Conservation (phyloP, 2,329 filamentous ascomycete genomes). For the Alternaria sp. region DNA sequence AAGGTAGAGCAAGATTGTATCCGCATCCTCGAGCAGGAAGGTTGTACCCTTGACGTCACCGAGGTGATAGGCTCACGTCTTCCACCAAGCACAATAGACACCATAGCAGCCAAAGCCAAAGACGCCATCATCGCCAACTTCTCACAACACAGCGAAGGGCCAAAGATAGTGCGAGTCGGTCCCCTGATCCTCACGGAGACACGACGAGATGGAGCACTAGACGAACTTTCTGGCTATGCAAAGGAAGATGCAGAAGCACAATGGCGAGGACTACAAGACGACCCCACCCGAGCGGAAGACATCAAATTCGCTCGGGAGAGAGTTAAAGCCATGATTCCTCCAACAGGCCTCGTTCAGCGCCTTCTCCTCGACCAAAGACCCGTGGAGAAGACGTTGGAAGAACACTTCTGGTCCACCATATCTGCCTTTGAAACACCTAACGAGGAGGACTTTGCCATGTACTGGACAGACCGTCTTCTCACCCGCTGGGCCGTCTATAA, state of each 20-base stretch:
- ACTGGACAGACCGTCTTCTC: constrained; percentile 46
- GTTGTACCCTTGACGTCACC: constrained; percentile 29
- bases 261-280: constrained; percentile 36
- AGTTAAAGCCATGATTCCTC: constrained; percentile 20
- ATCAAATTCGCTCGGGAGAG: constrained; percentile 35
- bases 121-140: constrained; percentile 20
- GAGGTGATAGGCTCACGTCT: constrained; percentile 19
- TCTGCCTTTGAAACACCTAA: constrained; percentile 38
- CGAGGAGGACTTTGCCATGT: constrained; percentile 40
- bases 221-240: constrained; percentile 26
- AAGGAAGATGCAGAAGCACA: constrained; percentile 32
- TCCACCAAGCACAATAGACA: constrained; percentile 20
- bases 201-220: constrained; percentile 15
- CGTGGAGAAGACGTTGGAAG: constrained; percentile 31
- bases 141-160: neutral
- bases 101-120: constrained; percentile 21
- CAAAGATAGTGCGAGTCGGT: constrained; percentile 20
- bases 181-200: constrained; percentile 31
- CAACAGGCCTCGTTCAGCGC: constrained; percentile 17
- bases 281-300: constrained; percentile 21
- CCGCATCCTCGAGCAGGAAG: constrained; percentile 24
- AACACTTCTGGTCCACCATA: constrained; percentile 37
- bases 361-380: constrained; percentile 30
- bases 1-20: constrained; percentile 24
- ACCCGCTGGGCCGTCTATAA: constrained; percentile 39